A percentile compares a stretch with the other conserved stretches of the same genome.
Conservation (phyloP, 1,284 basidiomycete species). For the Apiotrichum veenhuisii region DNA sequence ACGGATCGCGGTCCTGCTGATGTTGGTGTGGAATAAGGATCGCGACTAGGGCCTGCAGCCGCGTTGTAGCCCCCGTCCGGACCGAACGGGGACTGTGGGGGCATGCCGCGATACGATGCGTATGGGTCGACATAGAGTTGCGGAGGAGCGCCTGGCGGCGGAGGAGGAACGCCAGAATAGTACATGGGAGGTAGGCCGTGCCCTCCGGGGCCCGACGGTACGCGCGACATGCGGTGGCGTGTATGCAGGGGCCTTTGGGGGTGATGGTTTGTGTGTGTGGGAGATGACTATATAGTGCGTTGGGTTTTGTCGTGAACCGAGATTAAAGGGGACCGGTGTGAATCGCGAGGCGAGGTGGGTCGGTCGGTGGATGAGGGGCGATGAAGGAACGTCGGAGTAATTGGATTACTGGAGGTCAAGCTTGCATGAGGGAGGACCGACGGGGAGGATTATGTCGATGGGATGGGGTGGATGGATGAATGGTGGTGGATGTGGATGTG, state of each 20-base stretch:
- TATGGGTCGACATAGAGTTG: conserved; percentile 15
- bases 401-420: too few relatives aligned
- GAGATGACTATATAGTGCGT: background rate
- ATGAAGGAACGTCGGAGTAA: too few relatives aligned
- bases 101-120: conserved; percentile 6
- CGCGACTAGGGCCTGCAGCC: conserved; percentile 15
- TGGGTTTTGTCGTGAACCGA: too few relatives aligned
- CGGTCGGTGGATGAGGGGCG: too few relatives aligned
- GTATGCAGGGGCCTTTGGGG: background rate
- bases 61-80: conserved; percentile 14
- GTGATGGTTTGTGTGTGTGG: background rate
- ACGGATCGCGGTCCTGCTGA: background rate
- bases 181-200: conserved; percentile 16
- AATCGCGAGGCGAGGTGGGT: too few relatives aligned
- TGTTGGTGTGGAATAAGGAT: conserved; percentile 9
- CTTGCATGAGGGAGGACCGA: too few relatives aligned
- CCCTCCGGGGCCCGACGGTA: conserved; percentile 13
- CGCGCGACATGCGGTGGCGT: conserved; percentile 11
- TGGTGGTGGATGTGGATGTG: too few relatives aligned
- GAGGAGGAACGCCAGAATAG: conserved; percentile 8
- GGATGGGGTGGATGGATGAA: too few relatives aligned
- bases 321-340: too few relatives aligned
- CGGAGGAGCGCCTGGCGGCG: conserved; percentile 5
- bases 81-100: background rate
- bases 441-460: too few relatives aligned